A percentile compares a stretch with the other conserved stretches of the same genome.
Conservation (phyloP, 129 eudicot genomes). For the Smallanthus sonchifolius region DNA sequence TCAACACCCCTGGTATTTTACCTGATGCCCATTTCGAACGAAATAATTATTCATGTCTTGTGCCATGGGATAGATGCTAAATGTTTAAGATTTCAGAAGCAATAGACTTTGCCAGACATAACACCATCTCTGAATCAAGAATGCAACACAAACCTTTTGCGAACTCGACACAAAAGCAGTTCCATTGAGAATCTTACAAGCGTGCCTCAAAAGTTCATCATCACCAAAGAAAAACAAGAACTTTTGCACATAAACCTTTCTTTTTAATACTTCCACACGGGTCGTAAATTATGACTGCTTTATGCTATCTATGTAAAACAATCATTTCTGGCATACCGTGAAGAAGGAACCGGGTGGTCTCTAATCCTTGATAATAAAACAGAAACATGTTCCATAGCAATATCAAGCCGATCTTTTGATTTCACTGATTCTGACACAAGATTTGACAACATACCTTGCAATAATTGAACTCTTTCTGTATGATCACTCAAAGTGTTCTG, state of each 20-base stretch:
- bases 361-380: conserved; percentile 63
- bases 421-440: conserved; percentile 78
- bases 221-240: conserved; percentile 14
- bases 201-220: conserved; percentile 13
- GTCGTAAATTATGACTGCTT: conserved; percentile 18
- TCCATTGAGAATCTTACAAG: conserved; percentile 19
- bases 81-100: not conserved
- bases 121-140: not conserved
- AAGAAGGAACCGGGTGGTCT: conserved; percentile 63
- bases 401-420: conserved; percentile 77
- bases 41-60: not conserved
- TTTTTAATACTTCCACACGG: conserved; percentile 19
- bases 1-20: too few species aligned
- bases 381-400: conserved; percentile 80
- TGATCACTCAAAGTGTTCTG: conserved; percentile 52
- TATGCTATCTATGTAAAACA: conserved; percentile 30
- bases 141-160: not conserved
- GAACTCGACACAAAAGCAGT: conserved; percentile 13
- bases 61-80: not conserved
- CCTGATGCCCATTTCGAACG: not conserved
- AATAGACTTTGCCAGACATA: not conserved
- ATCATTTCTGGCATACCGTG: conserved; percentile 42
- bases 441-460: conserved; percentile 81
- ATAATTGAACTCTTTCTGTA: conserved; percentile 63
- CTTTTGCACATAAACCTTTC: conserved; percentile 17